Evolutionary conservation across 116 monocot species (phyloP).

Genomic region (Papilionanthe hybrid): DNA sequence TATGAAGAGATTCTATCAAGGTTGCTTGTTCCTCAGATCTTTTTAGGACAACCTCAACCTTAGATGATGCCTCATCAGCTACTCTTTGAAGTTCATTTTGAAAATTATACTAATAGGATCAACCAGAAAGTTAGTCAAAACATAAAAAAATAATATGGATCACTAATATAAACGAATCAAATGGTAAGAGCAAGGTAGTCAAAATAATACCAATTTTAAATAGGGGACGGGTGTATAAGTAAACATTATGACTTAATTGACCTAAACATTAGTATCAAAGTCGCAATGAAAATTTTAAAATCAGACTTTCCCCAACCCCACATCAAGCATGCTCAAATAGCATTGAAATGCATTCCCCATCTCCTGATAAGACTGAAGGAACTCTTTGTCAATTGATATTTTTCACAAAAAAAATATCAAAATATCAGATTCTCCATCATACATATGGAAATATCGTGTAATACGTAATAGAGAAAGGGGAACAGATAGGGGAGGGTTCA

Average conservation of each 20-base stretch:
- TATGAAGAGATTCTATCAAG: conserved; percentile 95
- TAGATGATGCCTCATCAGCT: conserved; percentile 50
- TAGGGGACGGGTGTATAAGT: background rate
- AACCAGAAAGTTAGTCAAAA: background rate
- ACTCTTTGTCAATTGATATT: background rate
- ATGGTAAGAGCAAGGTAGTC: background rate
- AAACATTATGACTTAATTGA: background rate
- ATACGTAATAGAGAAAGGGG: background rate
- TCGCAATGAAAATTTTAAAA: background rate
- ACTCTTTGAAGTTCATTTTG: conserved; percentile 61
- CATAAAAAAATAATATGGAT: background rate
- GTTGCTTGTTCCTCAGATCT: conserved; percentile 78
- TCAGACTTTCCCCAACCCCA: background rate
- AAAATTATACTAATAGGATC: conserved; percentile 57
- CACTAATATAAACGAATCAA: background rate
- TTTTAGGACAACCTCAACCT: conserved; percentile 75
- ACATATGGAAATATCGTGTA: background rate
- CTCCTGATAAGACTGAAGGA: background rate
- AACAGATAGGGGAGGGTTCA: background rate
- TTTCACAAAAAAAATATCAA: background rate
- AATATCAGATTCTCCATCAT: background rate
- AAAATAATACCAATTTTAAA: background rate
- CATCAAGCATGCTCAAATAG: background rate
- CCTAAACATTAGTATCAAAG: background rate
- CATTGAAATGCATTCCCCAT: background rate